These are phyloP conservation scores for Piper longum DNA, from an alignment of 164 flowering plant genomes.

Conservation along the genomic window DNA sequence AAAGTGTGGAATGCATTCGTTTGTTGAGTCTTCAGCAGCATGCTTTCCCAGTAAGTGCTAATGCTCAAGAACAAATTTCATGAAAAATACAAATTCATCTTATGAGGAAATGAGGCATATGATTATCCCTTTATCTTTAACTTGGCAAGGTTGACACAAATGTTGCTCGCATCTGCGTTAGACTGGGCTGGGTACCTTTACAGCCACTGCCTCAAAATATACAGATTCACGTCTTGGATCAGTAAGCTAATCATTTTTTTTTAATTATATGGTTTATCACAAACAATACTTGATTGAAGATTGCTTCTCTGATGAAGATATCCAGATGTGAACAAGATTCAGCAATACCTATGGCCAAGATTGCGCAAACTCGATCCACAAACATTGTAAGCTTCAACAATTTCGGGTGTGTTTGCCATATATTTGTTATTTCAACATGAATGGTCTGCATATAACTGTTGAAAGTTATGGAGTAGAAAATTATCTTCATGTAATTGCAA, in stretches of 20 bases:
- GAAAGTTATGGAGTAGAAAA: too few species aligned
- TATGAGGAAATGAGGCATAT: not conserved
- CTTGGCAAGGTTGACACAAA: conserved; percentile 67
- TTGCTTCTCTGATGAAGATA: conserved; percentile 19
- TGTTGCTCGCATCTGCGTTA: conserved; percentile 73
- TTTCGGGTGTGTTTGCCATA: not conserved
- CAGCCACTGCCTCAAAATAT: conserved; percentile 59
- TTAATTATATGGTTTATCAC: not conserved
- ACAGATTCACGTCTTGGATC: conserved; percentile 58
- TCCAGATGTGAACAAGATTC: conserved; percentile 55
- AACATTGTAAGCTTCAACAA: conserved; percentile 38
- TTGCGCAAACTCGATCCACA: conserved; percentile 47
- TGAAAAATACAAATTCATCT: not conserved
- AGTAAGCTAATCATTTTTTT: conserved; percentile 26
- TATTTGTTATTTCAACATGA: too few species aligned
- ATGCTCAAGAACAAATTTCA: not conserved
- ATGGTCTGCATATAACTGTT: not conserved
- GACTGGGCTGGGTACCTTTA: conserved; percentile 92
- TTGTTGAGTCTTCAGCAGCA: conserved; percentile 87
- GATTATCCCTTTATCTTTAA: not conserved
- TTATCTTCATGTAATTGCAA: too few species aligned
- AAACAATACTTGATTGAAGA: too few species aligned
- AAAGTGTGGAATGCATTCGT: conserved; percentile 93
- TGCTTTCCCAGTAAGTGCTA: conserved; percentile 82
- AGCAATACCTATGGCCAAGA: conserved; percentile 81